Evolutionary conservation across 139 green algal species (phyloP).

Genomic region (Chlorella sp.): DNA sequence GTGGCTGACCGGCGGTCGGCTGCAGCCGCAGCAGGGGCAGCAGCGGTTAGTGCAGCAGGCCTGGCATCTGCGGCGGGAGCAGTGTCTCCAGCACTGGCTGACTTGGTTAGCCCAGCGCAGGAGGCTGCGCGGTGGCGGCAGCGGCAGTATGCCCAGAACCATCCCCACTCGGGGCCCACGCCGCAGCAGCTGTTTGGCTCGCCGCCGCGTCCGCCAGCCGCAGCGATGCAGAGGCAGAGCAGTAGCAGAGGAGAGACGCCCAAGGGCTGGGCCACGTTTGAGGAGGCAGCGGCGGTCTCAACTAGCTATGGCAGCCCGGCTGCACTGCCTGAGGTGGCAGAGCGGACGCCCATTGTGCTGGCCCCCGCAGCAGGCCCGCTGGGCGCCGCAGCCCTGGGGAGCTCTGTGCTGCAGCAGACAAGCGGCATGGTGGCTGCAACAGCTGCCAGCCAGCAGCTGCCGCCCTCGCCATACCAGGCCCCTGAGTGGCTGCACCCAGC

Average conservation of each 20-base stretch:
- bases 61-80: not conserved
- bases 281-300: not conserved
- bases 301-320: conserved; percentile 11
- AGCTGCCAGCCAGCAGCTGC: not conserved
- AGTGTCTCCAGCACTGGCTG: not conserved
- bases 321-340: not conserved
- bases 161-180: not conserved
- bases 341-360: not conserved
- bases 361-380: not conserved
- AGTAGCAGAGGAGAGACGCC: too few species aligned
- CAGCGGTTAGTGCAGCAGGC: not conserved
- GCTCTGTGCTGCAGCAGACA: not conserved
- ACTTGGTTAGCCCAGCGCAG: conserved; percentile 12
- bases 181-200: conserved; percentile 32
- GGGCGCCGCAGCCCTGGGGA: not conserved
- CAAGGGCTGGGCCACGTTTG: conserved; percentile 9
- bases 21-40: not conserved
- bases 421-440: not conserved
- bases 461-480: not conserved
- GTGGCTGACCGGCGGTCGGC: not conserved
- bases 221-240: not conserved
- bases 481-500: not conserved
- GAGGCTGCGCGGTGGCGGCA: not conserved
- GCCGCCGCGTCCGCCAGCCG: too few species aligned
- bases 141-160: not conserved